Evolutionary conservation across 805 yeast genomes (phyloP), one percentile per base, ranked within the genome.

Genomic region (Yarrowia alimentaria): DNA sequence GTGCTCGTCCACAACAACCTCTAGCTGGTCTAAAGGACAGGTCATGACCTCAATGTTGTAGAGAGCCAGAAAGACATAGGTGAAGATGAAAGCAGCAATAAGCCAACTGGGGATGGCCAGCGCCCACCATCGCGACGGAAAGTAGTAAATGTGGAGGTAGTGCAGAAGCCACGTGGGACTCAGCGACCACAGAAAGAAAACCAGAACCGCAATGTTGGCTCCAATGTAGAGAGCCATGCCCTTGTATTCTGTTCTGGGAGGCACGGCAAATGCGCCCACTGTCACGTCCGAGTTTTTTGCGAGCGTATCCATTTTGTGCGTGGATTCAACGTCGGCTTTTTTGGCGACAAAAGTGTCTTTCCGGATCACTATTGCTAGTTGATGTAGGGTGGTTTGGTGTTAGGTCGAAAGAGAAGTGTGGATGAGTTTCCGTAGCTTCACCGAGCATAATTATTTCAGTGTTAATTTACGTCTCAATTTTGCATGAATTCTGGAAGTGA

Each of bases 71-170:
- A 81, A 86, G 1, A 84, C 69, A 63, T 90, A 91, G 0, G 75
- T 76, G 61, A 78, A 89, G 13, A 81, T 67, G 88, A 90, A 81
- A 9, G 74, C 64, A 74, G 86, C 79, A 22, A 91, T 66, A 5
- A 83, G 73, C 57, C 78, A 78, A 11, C 86, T 73, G 4, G 96
- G 95, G 2, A 85, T 64, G 1, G 87, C 85, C 26, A 85, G 62
- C 2, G 95, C 82, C 99, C 98, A 93, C 81, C 90, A 85, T 57
- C 94, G 73, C 24, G 91, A 85, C 0, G 98, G 98, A 58, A 81
- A 85, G 64, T 81, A 89, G 59, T 75, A 77, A 14, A 83, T 77
- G 13, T 80, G 81, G 22, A 79, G 57, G 7, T 59, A 58, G 52
- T 79, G 73, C 32, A 84, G 74, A 26, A 76, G 59, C n/a, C 60